Percentiles rank a stretch among this genome's conserved stretches.
phyloP scores from a whole-genome alignment of 1,284 basidiomycete species.

The Tilletia setariae region DNA sequence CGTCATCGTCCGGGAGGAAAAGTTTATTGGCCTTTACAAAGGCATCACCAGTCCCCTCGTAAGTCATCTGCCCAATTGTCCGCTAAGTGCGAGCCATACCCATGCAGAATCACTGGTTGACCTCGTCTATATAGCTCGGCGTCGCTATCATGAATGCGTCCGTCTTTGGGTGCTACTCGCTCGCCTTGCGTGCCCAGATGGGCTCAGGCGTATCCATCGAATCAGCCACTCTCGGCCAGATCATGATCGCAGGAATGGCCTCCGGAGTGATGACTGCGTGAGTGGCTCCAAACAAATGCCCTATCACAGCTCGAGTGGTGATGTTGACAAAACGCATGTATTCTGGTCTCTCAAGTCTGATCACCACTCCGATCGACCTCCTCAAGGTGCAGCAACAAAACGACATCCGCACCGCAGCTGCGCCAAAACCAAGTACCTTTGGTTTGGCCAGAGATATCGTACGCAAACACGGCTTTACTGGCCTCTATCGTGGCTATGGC shows the following conservation, averaged over 20 bases:
- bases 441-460: slow-evolving; percentile 25
- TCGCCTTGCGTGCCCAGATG: slow-evolving; percentile 30
- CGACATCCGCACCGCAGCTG: slow-evolving; percentile 18
- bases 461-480: slow-evolving; percentile 26
- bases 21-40: slow-evolving; percentile 43
- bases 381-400: slow-evolving; percentile 50
- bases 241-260: slow-evolving; percentile 39
- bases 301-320: background rate
- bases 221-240: slow-evolving; percentile 23
- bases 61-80: background rate
- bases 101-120: background rate
- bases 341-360: slow-evolving; percentile 24
- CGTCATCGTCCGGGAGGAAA: slow-evolving; percentile 41
- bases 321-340: background rate
- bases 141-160: slow-evolving; percentile 51
- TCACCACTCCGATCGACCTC: slow-evolving; percentile 46
- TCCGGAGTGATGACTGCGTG: slow-evolving; percentile 33
- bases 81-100: background rate
- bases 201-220: background rate
- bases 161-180: slow-evolving; percentile 43
- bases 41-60: slow-evolving; percentile 29
- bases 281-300: too few species aligned
- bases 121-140: slow-evolving; percentile 36
- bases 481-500: slow-evolving; percentile 39
- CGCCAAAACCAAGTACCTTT: background rate